Base-by-base conservation (phyloP, 352 stramenopile genomes). In the Phytophthora meadii region DNA sequence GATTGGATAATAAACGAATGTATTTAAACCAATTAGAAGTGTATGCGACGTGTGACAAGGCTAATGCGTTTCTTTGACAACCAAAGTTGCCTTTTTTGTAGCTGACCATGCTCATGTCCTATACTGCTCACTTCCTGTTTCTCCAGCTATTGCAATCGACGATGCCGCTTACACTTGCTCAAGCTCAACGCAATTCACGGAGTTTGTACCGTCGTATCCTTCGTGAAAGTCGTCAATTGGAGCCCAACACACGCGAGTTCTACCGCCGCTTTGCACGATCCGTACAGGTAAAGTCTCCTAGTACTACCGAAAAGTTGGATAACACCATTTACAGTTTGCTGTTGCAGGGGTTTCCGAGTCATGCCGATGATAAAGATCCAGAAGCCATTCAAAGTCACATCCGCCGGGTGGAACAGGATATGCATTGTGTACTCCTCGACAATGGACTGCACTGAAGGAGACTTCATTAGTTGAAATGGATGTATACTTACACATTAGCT, bases 371-470 rank as follows among this genome's bases (percentile, higher is more conserved):
- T 32, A 58, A 51, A 9, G 69, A 86, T 28, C 65, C 72, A 4
- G 62, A 65, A 36, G 65, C 69, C 19, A 72, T 83, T 44, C 54
- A 80, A 5, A 51, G 68, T 46, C 76, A 79, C 48, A 57, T 78
- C 15, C 56, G 44, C 19, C 74, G 69, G 25, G 59, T 76, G 12
- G 59, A 77, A 57, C 57, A 86, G 17, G 77, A 83, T 45, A 74
- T 82, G 28, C 71, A 86, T 58, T 86, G 77, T 68, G 76, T 82
- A 50, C 59, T 81, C 17, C 62, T 54, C 45, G 81, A 85, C 55
- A 70, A 82, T 71, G 37, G 39, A 50, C 40, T 50, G 24, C 52
- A 59, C 28, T 54, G 40, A 42, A 32, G 40, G 49, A 46, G 50
- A 57, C 5, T 47, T 37, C 22, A 54, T 27, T 41, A 54, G 30